These are phyloP conservation scores for Botrytis fabae DNA, from an alignment of 2,329 filamentous ascomycete species.

Conservation along the genomic window DNA sequence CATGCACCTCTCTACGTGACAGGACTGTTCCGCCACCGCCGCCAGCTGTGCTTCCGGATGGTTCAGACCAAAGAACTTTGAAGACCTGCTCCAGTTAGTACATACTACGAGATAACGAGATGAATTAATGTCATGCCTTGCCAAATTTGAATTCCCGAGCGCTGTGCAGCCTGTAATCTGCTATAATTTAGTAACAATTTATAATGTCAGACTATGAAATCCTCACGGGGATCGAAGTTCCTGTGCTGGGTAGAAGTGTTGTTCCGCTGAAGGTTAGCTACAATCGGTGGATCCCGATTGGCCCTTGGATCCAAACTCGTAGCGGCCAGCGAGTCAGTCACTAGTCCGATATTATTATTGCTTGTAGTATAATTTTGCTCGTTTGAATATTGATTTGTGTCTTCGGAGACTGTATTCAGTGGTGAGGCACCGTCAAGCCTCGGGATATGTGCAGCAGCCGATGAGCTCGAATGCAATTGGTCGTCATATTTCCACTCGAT, in stretches of 20 bases:
- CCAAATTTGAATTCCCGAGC: neutral
- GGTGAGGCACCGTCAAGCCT: neutral
- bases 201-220: too few species aligned
- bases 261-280: neutral
- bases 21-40: neutral
- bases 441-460: neutral
- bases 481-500: neutral
- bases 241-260: neutral
- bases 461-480: neutral
- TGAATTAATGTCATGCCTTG: neutral
- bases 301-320: neutral
- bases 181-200: neutral
- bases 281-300: neutral
- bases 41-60: neutral
- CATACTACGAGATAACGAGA: too few species aligned
- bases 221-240: neutral
- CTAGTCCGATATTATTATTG: neutral
- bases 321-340: neutral
- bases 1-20: neutral
- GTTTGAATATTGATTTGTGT: neutral
- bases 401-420: neutral
- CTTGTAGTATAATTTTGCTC: neutral
- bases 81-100: slow-evolving; percentile 9
- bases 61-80: slow-evolving; percentile 14
- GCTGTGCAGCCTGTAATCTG: neutral